A percentile compares a stretch with the other conserved stretches of the same genome.
Conservation (phyloP, 768 basidiomycete species). For the Lyophyllum decastes region DNA sequence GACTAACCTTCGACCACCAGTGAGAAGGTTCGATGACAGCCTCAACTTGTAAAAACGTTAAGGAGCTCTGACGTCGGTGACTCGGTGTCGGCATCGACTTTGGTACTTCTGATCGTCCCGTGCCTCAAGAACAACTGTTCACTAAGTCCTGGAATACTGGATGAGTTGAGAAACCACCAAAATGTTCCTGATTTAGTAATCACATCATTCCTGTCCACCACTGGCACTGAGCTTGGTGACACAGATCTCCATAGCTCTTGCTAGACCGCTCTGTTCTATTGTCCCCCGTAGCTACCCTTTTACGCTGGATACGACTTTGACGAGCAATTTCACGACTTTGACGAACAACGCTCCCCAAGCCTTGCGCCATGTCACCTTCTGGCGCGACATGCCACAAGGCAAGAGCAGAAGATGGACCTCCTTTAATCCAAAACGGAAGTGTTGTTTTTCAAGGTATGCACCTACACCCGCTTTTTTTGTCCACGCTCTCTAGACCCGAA, state of each 20-base stretch:
- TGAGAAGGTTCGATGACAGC: neutral
- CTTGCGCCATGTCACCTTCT: constrained; percentile 10
- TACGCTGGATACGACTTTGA: neutral
- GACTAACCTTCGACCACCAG: neutral
- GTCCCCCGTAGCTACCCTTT: neutral
- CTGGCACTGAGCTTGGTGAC: no score
- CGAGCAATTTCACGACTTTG: neutral
- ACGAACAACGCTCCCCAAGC: neutral
- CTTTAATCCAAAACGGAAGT: constrained; percentile 63
- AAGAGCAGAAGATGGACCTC: constrained; percentile 46
- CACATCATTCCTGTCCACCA: no score
- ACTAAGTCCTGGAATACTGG: no score
- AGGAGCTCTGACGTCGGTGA: neutral
- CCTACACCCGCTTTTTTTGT: neutral
- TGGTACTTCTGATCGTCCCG: neutral
- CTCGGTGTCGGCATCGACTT: neutral
- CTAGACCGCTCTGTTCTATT: neutral
- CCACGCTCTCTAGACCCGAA: neutral
- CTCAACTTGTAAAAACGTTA: neutral
- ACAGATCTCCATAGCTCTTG: no score
- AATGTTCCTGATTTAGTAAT: neutral
- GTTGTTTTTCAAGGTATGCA: constrained; percentile 57
- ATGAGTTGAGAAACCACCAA: no score
- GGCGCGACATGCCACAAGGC: constrained; percentile 37
- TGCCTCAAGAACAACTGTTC: no score